These are phyloP conservation scores for Paramecium sonneborni DNA, from an alignment of 73 alveolate genomes.

Conservation along the genomic window DNA sequence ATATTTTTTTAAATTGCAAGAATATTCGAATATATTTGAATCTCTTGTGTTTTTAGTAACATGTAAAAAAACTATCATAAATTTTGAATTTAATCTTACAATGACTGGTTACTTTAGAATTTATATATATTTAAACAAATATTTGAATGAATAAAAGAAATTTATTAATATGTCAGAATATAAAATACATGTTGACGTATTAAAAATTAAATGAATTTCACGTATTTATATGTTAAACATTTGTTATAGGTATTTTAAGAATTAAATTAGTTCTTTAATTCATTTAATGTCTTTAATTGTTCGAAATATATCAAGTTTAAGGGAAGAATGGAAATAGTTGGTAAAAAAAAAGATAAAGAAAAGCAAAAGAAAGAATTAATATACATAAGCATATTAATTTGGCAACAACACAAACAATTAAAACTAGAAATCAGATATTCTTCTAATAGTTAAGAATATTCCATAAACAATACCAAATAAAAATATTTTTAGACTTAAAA, in stretches of 20 bases:
- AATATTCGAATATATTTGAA: background rate
- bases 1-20: background rate
- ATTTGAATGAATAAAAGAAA: background rate
- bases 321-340: slow-evolving; percentile 1
- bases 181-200: background rate
- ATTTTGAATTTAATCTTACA: background rate
- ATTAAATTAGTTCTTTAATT: background rate
- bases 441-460: background rate
- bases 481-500: background rate
- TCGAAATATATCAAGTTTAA: background rate
- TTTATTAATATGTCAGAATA: background rate
- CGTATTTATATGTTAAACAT: background rate
- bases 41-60: background rate
- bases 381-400: background rate
- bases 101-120: background rate
- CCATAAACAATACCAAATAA: background rate
- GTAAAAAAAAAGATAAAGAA: background rate
- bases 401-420: background rate
- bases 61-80: background rate
- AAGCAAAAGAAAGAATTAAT: background rate
- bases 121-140: background rate
- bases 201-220: background rate
- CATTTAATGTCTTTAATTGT: background rate
- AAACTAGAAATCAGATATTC: background rate
- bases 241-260: background rate